phyloP scores from a whole-genome alignment of 441 rosid species.

The Adansonia grandidieri region DNA sequence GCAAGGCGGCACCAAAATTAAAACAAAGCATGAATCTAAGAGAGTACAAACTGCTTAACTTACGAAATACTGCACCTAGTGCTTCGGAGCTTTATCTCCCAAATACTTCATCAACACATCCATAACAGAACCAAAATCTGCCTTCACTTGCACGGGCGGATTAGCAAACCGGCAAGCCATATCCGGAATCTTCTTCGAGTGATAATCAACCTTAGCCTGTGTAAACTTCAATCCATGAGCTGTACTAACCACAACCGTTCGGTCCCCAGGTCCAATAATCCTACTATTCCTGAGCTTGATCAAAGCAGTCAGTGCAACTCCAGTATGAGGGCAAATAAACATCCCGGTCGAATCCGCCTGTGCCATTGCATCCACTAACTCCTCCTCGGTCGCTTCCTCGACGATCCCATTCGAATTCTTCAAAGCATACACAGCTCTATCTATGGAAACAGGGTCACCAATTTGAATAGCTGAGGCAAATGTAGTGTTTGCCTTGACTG shows the following conservation, averaged over 20 bases:
- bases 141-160: constrained; percentile 61
- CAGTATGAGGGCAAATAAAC: constrained; percentile 82
- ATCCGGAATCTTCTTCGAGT: constrained; percentile 58
- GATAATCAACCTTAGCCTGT: constrained; percentile 68
- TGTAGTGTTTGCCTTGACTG: constrained; percentile 52
- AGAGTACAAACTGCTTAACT: constrained; percentile 9
- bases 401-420: constrained; percentile 63
- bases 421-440: constrained; percentile 67
- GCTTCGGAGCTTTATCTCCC: constrained; percentile 40
- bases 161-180: constrained; percentile 67
- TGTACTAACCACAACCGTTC: constrained; percentile 71
- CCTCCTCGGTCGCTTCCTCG: constrained; percentile 74
- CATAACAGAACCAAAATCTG: constrained; percentile 72
- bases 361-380: constrained; percentile 76
- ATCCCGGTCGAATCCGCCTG: constrained; percentile 74
- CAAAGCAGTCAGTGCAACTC: constrained; percentile 68
- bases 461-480: constrained; percentile 66
- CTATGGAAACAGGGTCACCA: constrained; percentile 62
- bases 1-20: constrained; percentile 12
- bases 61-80: constrained; percentile 28
- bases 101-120: constrained; percentile 60
- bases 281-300: constrained; percentile 63
- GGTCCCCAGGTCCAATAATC: constrained; percentile 54
- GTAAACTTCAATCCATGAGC: constrained; percentile 80
- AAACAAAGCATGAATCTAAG: constrained; percentile 22